Evolutionary conservation across 2,329 filamentous ascomycete species (phyloP).

Genomic region (Ophiostoma sp.): DNA sequence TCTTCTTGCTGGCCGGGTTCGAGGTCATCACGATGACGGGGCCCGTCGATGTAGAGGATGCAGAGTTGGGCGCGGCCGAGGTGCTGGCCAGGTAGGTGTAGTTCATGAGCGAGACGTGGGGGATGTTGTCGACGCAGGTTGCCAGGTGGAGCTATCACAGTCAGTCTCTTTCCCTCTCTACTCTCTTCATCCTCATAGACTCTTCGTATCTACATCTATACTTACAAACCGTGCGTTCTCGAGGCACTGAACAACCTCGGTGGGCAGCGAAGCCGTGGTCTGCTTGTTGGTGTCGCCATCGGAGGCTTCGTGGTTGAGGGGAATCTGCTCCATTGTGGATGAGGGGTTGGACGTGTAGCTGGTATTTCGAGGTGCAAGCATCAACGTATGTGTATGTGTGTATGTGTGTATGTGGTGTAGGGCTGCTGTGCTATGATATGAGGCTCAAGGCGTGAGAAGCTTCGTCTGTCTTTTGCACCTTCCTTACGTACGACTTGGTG

Average conservation of each 20-base stretch:
- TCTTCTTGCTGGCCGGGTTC: conserved; percentile 72
- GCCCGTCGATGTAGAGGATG: conserved; percentile 6
- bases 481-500: conserved; percentile 12
- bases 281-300: conserved; percentile 67
- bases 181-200: background rate
- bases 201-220: conserved; percentile 23
- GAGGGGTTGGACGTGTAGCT: background rate
- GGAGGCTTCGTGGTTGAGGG: conserved; percentile 70
- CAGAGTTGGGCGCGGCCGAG: background rate
- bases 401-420: background rate
- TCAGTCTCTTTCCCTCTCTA: background rate
- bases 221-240: conserved; percentile 91
- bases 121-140: conserved; percentile 75
- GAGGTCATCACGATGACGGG: conserved; percentile 96
- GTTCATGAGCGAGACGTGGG: conserved; percentile 96
- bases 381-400: background rate
- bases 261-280: conserved; percentile 64
- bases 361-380: background rate
- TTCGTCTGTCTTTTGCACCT: background rate
- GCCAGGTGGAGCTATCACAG: conserved; percentile 77
- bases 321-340: conserved; percentile 55
- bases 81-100: conserved; percentile 91
- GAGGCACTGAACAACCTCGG: conserved; percentile 83
- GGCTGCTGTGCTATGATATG: background rate
- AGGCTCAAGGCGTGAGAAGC: background rate